These are phyloP conservation scores for Vanrija sp. DNA, from an alignment of 1,284 basidiomycete species.

Conservation along the genomic window DNA sequence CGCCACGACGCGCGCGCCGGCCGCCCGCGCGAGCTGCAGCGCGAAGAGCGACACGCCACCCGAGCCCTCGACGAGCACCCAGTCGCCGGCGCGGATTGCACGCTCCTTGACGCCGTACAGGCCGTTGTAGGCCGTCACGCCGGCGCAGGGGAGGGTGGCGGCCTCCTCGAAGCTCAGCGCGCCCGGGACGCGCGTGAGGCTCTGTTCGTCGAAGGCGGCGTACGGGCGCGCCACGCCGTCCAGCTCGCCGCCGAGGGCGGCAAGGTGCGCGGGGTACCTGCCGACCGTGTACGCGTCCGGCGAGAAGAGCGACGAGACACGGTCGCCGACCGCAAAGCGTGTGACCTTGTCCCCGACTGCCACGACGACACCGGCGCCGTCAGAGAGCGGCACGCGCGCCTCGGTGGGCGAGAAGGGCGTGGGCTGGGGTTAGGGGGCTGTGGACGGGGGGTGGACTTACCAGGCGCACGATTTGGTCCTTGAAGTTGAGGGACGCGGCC, in stretches of 20 bases:
- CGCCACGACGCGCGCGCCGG: constrained; percentile 43
- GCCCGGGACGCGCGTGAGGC: constrained; percentile 33
- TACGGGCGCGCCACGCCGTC: constrained; percentile 61
- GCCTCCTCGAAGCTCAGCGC: constrained; percentile 44
- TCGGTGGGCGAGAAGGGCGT: constrained; percentile 9
- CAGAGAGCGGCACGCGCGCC: constrained; percentile 53
- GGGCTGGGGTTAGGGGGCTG: too few relatives aligned
- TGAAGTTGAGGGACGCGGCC: constrained; percentile 20
- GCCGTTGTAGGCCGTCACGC: constrained; percentile 49
- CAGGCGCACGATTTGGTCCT: constrained; percentile 2
- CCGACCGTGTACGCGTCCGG: constrained; percentile 17
- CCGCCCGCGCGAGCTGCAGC: constrained; percentile 44
- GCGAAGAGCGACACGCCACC: constrained; percentile 50
- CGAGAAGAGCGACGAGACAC: constrained; percentile 45
- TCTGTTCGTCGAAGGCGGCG: constrained; percentile 48
- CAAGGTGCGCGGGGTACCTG: constrained; percentile 50
- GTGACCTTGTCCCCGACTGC: constrained; percentile 57
- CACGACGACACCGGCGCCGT: constrained; percentile 61
- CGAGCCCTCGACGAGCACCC: constrained; percentile 47
- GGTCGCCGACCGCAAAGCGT: constrained; percentile 57
- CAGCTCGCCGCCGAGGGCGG: constrained; percentile 54
- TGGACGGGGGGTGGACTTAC: too few relatives aligned
- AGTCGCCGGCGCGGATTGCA: constrained; percentile 40
- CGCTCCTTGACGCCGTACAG: constrained; percentile 40
- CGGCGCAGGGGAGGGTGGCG: constrained; percentile 47